These are phyloP conservation scores for Venturia aucupariae DNA, from an alignment of 2,329 filamentous ascomycete species.

Conservation along the genomic window DNA sequence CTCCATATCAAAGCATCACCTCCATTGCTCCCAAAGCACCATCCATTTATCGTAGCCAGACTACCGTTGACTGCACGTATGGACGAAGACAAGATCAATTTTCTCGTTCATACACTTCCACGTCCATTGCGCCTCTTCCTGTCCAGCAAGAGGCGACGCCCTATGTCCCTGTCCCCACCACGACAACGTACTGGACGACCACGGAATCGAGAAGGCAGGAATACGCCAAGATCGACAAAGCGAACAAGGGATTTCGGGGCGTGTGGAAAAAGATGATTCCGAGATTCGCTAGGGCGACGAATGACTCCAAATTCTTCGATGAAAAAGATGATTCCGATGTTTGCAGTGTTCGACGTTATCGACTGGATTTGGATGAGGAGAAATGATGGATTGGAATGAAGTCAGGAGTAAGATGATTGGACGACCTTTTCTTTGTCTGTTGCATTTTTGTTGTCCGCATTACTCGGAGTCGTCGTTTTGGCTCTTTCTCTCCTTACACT, in stretches of 20 bases:
- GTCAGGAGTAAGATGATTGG: background rate
- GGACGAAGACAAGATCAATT: background rate
- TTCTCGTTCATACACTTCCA: background rate
- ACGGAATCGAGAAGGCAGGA: slow-evolving; percentile 26
- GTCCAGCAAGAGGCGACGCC: background rate
- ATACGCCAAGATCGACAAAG: slow-evolving; percentile 29
- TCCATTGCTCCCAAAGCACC: background rate
- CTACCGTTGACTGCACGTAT: background rate
- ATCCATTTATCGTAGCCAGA: background rate
- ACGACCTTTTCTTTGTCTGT: too few species aligned
- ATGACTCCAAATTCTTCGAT: slow-evolving; percentile 27
- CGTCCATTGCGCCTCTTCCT: background rate
- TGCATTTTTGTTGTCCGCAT: too few species aligned
- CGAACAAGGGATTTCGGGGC: slow-evolving; percentile 29
- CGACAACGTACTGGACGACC: slow-evolving; percentile 31
- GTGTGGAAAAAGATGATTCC: slow-evolving; percentile 25
- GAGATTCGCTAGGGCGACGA: slow-evolving; percentile 16
- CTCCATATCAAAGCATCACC: slow-evolving; percentile 7
- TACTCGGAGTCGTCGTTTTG: too few species aligned
- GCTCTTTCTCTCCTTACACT: background rate
- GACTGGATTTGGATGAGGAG: slow-evolving; percentile 24
- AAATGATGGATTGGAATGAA: slow-evolving; percentile 2
- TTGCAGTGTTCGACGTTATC: slow-evolving; percentile 28
- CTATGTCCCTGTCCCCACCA: slow-evolving; percentile 15
- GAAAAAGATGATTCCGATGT: slow-evolving; percentile 21